Evolutionary conservation across 2,329 filamentous ascomycete genomes (phyloP), one percentile per base, ranked within the genome.

Genomic region (Claviceps purpurea): DNA sequence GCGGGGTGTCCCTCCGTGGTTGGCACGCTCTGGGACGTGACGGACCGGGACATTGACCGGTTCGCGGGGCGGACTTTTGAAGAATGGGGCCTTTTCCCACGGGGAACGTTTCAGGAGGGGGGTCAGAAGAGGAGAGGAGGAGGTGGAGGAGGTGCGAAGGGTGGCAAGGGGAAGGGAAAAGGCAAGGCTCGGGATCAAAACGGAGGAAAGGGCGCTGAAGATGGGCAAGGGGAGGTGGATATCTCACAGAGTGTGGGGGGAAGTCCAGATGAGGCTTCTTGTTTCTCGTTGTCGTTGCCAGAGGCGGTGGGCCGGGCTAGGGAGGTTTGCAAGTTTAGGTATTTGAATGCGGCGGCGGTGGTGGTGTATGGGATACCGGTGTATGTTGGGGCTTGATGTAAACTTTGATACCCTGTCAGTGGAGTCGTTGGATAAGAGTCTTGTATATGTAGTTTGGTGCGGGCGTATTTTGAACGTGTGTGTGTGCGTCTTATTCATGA

Each of bases 21-120:
- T 2, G 93, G 89, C 46, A 96, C 90, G 16, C 74, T 98, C 40
- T 98, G 93, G 93, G 93, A 98, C 67, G 93, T 98, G 49, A 98
- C 93, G 10, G 93, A 98, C 65, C 87, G 87, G 61, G 93, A 98
- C 66, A 95, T 96, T 65, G 94, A 98, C 70, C 85, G 90, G 18
- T 95, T 95, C 66, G 87, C 90, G 0, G 81, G 84, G 38, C 75
- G 78, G 26, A 73, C 86, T 2, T 86, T 95, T 64, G 86, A 93
- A 64, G 77, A 85, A 60, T 98, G 93, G 93, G 93, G 93, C 0
- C 66, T 98, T 6, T 72, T 86, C 50, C 62, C 67, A 1, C 60
- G 59, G 66, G 75, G 75, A 53, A 66, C 72, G 7, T 76, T 73
- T 56, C 63, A 65, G 49, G 65, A 67, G 42, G 57, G 62, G 55